These are phyloP conservation scores for Penicillium italicum DNA, from an alignment of 2,329 filamentous ascomycete genomes.

Conservation along the genomic window DNA sequence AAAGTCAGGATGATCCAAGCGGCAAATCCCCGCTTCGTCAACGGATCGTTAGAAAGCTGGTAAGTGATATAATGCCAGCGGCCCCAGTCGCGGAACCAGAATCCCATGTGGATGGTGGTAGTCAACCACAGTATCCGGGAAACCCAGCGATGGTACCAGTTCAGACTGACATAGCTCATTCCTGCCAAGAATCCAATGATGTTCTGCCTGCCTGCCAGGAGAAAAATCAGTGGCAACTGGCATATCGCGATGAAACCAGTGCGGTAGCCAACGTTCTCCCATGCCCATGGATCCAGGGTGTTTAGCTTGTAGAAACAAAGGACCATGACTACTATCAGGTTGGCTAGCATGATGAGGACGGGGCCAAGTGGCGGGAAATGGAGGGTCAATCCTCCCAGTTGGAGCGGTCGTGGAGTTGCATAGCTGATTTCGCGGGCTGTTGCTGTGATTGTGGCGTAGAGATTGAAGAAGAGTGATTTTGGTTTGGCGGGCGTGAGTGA, in stretches of 20 bases:
- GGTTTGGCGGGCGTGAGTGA: constrained; percentile 51
- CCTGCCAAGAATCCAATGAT: constrained; percentile 49
- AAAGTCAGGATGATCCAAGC: constrained; percentile 52
- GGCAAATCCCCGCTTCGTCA: constrained; percentile 51
- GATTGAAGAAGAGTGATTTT: constrained; percentile 46
- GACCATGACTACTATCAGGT: constrained; percentile 51
- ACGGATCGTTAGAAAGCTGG: constrained; percentile 48
- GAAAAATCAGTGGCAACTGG: constrained; percentile 55
- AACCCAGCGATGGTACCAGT: constrained; percentile 54
- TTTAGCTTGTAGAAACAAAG: constrained; percentile 57
- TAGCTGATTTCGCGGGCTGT: constrained; percentile 53
- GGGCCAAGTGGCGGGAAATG: constrained; percentile 42
- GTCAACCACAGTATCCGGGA: constrained; percentile 52
- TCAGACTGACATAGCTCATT: constrained; percentile 49
- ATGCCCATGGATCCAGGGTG: constrained; percentile 47
- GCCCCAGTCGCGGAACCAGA: constrained; percentile 53
- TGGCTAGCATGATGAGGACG: constrained; percentile 37
- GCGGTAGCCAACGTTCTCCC: constrained; percentile 57
- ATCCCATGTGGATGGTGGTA: constrained; percentile 53
- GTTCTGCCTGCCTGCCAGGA: constrained; percentile 55
- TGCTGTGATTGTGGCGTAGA: constrained; percentile 53
- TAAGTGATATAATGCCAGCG: constrained; percentile 50
- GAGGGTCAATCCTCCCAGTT: constrained; percentile 30
- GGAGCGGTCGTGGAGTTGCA: constrained; percentile 41
- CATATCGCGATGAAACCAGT: constrained; percentile 52